A percentile compares a stretch with the other conserved stretches of the same genome.
Conservation (phyloP, 2,329 filamentous ascomycete genomes). For the Beauveria varroae region DNA sequence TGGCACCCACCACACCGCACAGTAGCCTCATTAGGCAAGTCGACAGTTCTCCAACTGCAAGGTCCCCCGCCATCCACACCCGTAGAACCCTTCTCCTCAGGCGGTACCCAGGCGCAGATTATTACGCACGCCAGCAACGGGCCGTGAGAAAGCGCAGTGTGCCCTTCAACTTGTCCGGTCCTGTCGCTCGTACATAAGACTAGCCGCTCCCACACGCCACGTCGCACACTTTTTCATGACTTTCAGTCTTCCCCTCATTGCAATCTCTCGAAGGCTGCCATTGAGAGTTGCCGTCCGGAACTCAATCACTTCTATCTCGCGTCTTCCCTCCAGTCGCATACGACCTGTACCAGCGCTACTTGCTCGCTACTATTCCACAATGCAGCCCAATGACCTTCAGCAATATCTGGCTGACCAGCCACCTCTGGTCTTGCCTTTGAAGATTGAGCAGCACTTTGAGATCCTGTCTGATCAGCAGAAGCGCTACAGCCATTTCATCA, state of each 20-base stretch:
- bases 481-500: constrained; percentile 86
- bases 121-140: constrained; percentile 2
- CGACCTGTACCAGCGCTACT: constrained; percentile 16
- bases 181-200: constrained; percentile 12
- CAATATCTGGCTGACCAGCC: constrained; percentile 90
- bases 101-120: background rate
- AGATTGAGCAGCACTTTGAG: constrained; percentile 90
- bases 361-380: constrained; percentile 27
- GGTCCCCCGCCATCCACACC: background rate
- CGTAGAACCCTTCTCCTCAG: background rate
- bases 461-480: constrained; percentile 68
- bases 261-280: constrained; percentile 28
- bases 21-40: constrained; percentile 11
- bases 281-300: constrained; percentile 12
- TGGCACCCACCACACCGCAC: background rate
- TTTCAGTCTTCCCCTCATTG: constrained; percentile 27
- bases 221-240: constrained; percentile 20
- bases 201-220: constrained; percentile 14
- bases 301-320: background rate
- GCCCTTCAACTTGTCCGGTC: background rate
- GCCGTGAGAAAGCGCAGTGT: constrained; percentile 7
- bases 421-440: constrained; percentile 77
- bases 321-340: background rate
- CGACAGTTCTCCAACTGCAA: background rate
- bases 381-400: constrained; percentile 53